Evolutionary conservation across 164 flowering plant species (phyloP), one percentile per base, ranked within the genome.

Genomic region (Dillenia turbinata): DNA sequence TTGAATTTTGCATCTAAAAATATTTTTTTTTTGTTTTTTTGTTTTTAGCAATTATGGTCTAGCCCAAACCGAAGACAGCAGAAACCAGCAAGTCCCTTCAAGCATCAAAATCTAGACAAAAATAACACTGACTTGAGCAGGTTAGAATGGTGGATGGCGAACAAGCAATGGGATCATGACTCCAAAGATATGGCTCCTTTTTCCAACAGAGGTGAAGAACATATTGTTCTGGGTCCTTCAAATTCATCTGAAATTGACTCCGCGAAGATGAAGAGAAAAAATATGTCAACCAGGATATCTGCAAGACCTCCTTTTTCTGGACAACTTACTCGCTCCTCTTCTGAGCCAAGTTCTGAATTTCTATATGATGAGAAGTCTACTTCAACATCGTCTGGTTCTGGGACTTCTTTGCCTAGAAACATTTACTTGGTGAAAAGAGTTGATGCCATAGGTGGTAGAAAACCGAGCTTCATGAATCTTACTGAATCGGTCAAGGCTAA

Each of bases 401-500:
- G 73, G 52, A 75, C 74, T 61, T 73, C 71, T 16, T 56, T 68
- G 19, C 72, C 75, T 8, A 66, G 71, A 48, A 67, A 66, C 17
- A 65, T 52, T 14, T 49, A 33, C 40, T 33, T 33, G 40, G 40
- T 33, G 40, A 33, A 52, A 15, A 55, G 40, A 12, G 47, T 7
- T 16, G 78, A 66, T 9, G 80, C 68, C 15, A 64, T 68, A n/a
- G 17, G 40, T 40, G 17, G 19, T 15, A 55, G 56, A 11, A 84
- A 72, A 45, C 87, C 89, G 0, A 68, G 72, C 68, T 86, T 79
- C 77, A 78, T 83, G 89, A 81, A 57, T 52, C 75, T 69, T 12
- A 86, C 92, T 9, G 70, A 69, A 47, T 82, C 89, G 3, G 74
- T 61, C 11, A 81, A 72, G 77, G 85, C 86, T 16, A 86, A 84